Percentiles rank a stretch among this genome's conserved stretches.
Evolutionary conservation across 2,329 filamentous ascomycete genomes (phyloP).

Genomic region (Colletotrichum incanum): DNA sequence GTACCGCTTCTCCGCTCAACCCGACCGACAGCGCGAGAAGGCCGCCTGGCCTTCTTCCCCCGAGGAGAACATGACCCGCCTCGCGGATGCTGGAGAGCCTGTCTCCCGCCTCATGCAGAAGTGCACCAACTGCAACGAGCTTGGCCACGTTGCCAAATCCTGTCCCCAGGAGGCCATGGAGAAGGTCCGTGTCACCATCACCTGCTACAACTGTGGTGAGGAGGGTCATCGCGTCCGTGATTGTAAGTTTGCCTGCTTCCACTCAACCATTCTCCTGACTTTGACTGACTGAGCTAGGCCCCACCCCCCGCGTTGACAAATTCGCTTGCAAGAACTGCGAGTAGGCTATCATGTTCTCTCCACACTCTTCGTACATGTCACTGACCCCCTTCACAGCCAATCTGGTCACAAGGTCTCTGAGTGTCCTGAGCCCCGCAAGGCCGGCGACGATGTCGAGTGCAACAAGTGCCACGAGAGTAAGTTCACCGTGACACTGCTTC

Average conservation of each 20-base stretch:
- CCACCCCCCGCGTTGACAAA: constrained; percentile 73
- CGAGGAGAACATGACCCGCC: constrained; percentile 74
- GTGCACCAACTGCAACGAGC: constrained; percentile 75
- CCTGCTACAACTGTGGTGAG: constrained; percentile 76
- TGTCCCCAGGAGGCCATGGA: constrained; percentile 74
- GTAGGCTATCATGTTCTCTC: constrained; percentile 49
- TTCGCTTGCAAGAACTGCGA: constrained; percentile 80
- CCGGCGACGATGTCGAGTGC: constrained; percentile 73
- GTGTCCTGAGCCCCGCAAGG: constrained; percentile 73
- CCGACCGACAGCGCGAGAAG: constrained; percentile 71
- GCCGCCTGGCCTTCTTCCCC: constrained; percentile 71
- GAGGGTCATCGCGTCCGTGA: constrained; percentile 79
- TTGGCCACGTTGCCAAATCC: constrained; percentile 74
- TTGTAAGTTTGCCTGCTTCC: constrained; percentile 64
- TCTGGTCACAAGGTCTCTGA: constrained; percentile 66
- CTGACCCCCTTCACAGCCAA: constrained; percentile 54
- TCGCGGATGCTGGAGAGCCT: constrained; percentile 77
- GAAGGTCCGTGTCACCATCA: constrained; percentile 62
- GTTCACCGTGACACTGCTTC: constrained; percentile 45
- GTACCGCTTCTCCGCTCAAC: constrained; percentile 73
- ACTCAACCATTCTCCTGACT: not conserved
- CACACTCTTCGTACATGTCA: not conserved
- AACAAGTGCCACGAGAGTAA: constrained; percentile 75
- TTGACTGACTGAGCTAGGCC: constrained; percentile 57
- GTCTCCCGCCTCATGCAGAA: constrained; percentile 72